Evolutionary conservation across 768 basidiomycete genomes (phyloP).

Genomic region (Cystofilobasidium macerans): DNA sequence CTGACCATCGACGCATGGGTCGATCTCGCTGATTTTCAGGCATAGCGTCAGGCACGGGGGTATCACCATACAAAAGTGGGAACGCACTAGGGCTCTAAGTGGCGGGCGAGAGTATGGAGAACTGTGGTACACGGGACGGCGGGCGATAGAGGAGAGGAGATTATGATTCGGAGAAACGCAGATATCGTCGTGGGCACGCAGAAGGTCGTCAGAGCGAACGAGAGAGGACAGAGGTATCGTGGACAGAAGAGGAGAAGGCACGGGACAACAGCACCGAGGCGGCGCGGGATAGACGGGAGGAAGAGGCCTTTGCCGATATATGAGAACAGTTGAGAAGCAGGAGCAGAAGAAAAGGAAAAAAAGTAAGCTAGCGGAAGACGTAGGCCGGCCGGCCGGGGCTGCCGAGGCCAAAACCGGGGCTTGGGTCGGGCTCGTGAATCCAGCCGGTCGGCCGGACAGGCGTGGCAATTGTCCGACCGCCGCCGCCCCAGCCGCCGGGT

Average conservation of each 20-base stretch:
- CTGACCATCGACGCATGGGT: too few species aligned
- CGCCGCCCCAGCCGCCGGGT: constrained; percentile 4
- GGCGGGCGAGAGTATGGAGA: too few species aligned
- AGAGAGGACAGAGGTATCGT: too few species aligned
- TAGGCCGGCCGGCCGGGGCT: neutral
- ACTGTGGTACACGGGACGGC: too few species aligned
- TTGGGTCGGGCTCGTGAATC: neutral
- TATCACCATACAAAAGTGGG: too few species aligned
- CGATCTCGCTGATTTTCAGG: too few species aligned
- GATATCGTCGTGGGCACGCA: too few species aligned
- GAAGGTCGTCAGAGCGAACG: too few species aligned
- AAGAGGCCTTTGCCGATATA: neutral
- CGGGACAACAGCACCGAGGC: neutral
- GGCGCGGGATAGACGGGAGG: neutral
- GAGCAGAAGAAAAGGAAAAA: neutral
- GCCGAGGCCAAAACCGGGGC: neutral
- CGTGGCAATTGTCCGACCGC: neutral
- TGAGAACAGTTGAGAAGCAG: neutral
- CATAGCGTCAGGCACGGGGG: too few species aligned
- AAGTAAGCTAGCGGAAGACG: neutral
- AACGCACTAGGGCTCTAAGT: too few species aligned
- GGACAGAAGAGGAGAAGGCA: neutral
- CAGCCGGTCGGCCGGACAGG: neutral
- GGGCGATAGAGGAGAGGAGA: too few species aligned
- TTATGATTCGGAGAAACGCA: too few species aligned